A percentile compares a stretch with the other conserved stretches of the same genome.
Evolutionary conservation across 768 basidiomycete genomes (phyloP).

Genomic region (Tricholoma flavovirens): DNA sequence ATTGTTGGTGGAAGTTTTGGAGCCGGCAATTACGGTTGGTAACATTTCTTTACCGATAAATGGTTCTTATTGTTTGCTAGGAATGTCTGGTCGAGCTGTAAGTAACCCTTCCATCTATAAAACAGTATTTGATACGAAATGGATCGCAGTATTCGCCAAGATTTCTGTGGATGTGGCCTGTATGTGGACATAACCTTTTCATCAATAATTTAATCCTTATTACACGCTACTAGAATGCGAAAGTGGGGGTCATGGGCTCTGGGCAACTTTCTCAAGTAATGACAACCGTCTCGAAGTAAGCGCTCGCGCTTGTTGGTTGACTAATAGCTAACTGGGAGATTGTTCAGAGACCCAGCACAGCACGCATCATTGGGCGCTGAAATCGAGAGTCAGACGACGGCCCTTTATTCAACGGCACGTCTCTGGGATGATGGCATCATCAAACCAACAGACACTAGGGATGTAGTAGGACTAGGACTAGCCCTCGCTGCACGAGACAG

Average conservation of each 20-base stretch:
- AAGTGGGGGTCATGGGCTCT: constrained; percentile 93
- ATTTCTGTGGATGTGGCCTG: constrained; percentile 99
- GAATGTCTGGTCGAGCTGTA: constrained; percentile 91
- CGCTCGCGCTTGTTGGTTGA: constrained; percentile 3
- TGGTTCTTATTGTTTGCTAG: constrained; percentile 29
- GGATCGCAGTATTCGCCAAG: constrained; percentile 77
- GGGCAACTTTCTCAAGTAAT: constrained; percentile 92
- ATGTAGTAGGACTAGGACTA: constrained; percentile 83
- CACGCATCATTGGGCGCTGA: constrained; percentile 69
- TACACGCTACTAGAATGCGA: constrained; percentile 60
- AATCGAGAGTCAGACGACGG: constrained; percentile 86
- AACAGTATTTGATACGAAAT: neutral
- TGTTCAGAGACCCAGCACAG: constrained; percentile 66
- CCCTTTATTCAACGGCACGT: constrained; percentile 85
- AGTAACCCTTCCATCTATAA: constrained; percentile 26
- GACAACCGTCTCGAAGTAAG: constrained; percentile 79
- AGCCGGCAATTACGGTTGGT: constrained; percentile 88
- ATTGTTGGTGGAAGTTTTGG: constrained; percentile 92
- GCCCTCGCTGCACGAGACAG: constrained; percentile 60
- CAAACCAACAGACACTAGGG: constrained; percentile 80
- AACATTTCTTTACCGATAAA: constrained; percentile 3
- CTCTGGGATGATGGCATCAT: constrained; percentile 95
- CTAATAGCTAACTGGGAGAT: neutral
- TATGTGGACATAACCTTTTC: constrained; percentile 31
- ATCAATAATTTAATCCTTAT: constrained; percentile 6